Evolutionary conservation across 2,329 filamentous ascomycete genomes (phyloP), one percentile per base, ranked within the genome.

Genomic region (Shiraia bambusicola): DNA sequence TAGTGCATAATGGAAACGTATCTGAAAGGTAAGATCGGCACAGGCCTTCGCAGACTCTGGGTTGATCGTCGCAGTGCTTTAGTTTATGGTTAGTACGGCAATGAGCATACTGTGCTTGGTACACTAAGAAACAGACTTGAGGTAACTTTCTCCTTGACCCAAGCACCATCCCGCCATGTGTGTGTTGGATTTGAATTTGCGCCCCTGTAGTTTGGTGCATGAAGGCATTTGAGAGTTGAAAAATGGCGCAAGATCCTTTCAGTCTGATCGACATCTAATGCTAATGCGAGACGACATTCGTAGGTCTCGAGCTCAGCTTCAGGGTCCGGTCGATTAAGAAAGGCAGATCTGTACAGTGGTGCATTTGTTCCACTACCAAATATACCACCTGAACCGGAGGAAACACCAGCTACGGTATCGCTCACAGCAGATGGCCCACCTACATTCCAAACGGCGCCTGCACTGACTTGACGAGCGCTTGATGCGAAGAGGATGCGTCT

Each of bases 1-100:
- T 30, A 39, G 13, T 27, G 25, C 22, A 40, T 33, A 19, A 27
- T n/a, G 42, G 32, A 10, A 34, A 72, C 78, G 65, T 75, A 86
- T 83, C 87, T 87, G 72, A 94, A 94, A 4, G 90, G 88, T 13
- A 86, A 79, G 6, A 78, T 76, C 27, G 88, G 86, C 29, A 93
- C 74, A 26, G 74, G 50, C 44, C 59, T 69, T 57, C 37, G 58
- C 45, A 54, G 49, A 51, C 43, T 58, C 11, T 46, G 43, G 34
- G 40, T 50, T 47, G 53, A 40, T 59, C 54, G 59, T 52, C 56
- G 61, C 34, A 56, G 50, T 57, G 44, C 44, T 60, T 52, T 42
- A 26, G 12, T 8, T 9, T 10, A 16, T 17, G 14, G 32, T 58
- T 32, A 60, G 54, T 22, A 22, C 42, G 6, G 13, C 31, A 31